Base-by-base conservation (phyloP, 805 yeast genomes). In the Barnettozyma vustinii region DNA sequence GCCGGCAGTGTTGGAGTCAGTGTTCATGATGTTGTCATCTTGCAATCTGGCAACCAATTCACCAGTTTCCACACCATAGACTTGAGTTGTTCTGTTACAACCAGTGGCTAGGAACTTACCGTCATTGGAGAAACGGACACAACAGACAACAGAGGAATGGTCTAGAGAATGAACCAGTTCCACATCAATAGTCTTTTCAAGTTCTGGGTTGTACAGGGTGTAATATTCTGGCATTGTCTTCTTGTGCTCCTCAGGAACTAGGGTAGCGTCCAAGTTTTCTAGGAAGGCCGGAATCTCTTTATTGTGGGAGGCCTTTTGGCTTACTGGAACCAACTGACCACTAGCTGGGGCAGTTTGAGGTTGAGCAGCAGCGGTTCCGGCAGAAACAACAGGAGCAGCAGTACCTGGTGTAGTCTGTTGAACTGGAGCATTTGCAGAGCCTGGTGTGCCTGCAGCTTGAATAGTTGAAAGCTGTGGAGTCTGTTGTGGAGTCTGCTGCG, bases 41-140 rank as follows among this genome's bases (percentile, higher is more conserved):
- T 86, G 81, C 61, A 92, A 76, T 64, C 87, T 80, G 48, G 96
- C 95, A 53, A 89, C 82, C 54, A 89, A 74, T 61, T 87, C 91
- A 58, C 99, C 98, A 19, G 96, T 85, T 60, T 84, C 85, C 45
- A 91, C 97, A 56, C 87, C 86, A 69, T 84, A 92, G 50, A 92
- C 96, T 68, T 91, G 97, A 3, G 98, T 94, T 40, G 95, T 80
- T 65, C 90, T 88, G 72, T 92, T 94, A 73, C 97, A 91, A 44
- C 99, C 99, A 15, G 98, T 92, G 23, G 98, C 99, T 57, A 92
- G 75, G 63, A 80, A 87, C 69, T 87, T 85, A 54, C 98, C 98
- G 65, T 89, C 96, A 55, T 81, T 81, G 50, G 91, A 83, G 73
- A 94, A 92, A 53, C 96, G 78, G 50, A 92, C 98, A 69, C 98